A percentile compares a stretch with the other conserved stretches of the same genome.
phyloP scores from a whole-genome alignment of 1,284 basidiomycete species.

The Trichosporon ovoides region DNA sequence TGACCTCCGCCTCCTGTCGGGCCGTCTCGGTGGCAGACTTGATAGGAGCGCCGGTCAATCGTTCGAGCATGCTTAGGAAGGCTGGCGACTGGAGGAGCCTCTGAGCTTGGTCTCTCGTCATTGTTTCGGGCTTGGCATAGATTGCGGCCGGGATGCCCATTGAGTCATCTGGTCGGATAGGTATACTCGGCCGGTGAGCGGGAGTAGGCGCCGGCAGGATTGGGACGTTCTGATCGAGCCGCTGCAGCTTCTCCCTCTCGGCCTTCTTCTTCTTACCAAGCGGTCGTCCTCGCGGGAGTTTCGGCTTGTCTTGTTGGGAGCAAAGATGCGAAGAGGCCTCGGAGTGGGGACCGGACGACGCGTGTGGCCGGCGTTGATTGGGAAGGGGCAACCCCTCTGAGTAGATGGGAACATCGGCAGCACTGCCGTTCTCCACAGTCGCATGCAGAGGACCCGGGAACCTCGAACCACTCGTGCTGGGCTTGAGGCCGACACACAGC shows the following conservation, averaged over 20 bases:
- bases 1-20: background rate
- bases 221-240: background rate
- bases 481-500: constrained; percentile 36
- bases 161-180: background rate
- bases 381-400: background rate
- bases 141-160: background rate
- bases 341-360: constrained; percentile 5
- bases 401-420: background rate
- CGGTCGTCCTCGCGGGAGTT: background rate
- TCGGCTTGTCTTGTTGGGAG: background rate
- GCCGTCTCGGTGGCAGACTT: background rate
- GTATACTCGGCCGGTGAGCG: background rate
- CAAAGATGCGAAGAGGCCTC: background rate
- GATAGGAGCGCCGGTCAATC: constrained; percentile 26
- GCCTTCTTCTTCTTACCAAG: constrained; percentile 4
- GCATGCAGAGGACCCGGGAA: constrained; percentile 18
- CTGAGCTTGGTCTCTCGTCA: constrained; percentile 41
- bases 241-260: background rate
- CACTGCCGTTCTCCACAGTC: constrained; percentile 14
- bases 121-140: constrained; percentile 22
- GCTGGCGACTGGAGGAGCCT: constrained; percentile 31
- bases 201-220: background rate
- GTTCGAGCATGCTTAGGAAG: constrained; percentile 36
- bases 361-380: background rate
- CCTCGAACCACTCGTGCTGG: constrained; percentile 7